Percentiles rank a stretch among this genome's conserved stretches.
Conservation (phyloP, 139 green algal species). For the Pycnococcus provasolii region DNA sequence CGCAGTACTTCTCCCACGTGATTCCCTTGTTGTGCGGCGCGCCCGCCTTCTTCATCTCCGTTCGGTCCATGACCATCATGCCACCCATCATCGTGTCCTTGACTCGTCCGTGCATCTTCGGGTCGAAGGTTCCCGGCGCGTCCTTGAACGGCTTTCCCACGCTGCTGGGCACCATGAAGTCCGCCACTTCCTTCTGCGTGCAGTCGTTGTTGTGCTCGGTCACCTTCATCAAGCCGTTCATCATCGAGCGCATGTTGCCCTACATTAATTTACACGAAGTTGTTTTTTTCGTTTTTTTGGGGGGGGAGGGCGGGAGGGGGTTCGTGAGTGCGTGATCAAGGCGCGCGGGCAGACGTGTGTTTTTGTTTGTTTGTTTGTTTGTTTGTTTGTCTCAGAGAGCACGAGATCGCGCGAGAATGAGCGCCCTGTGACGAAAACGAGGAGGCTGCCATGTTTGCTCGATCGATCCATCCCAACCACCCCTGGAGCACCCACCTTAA, state of each 20-base stretch:
- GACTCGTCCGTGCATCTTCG: background rate
- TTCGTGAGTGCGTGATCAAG: too few relatives aligned
- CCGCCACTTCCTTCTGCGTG: slow-evolving; percentile 1
- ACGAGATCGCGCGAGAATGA: too few relatives aligned
- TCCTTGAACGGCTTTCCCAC: slow-evolving; percentile 1
- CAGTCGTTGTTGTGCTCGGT: slow-evolving; percentile 3
- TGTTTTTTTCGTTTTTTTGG: too few relatives aligned
- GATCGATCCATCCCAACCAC: too few relatives aligned
- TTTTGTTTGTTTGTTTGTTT: too few relatives aligned
- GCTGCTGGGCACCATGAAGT: background rate
- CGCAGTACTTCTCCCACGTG: slow-evolving; percentile 2
- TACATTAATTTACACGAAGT: background rate
- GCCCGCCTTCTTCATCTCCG: background rate
- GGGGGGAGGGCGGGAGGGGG: too few relatives aligned
- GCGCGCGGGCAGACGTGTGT: too few relatives aligned
- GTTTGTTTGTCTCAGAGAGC: too few relatives aligned
- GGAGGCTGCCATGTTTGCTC: too few relatives aligned
- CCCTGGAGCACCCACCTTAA: too few relatives aligned
- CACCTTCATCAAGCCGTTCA: slow-evolving; percentile 1
- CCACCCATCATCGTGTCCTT: background rate
- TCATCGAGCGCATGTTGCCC: background rate
- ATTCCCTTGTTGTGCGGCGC: slow-evolving; percentile 1
- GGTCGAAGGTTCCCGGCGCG: background rate
- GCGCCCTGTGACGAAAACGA: too few relatives aligned
- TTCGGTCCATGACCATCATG: background rate